Percentiles rank a stretch among this genome's conserved stretches.
Evolutionary conservation across 2,329 filamentous ascomycete species (phyloP).

Genomic region (Penicillium sp.): DNA sequence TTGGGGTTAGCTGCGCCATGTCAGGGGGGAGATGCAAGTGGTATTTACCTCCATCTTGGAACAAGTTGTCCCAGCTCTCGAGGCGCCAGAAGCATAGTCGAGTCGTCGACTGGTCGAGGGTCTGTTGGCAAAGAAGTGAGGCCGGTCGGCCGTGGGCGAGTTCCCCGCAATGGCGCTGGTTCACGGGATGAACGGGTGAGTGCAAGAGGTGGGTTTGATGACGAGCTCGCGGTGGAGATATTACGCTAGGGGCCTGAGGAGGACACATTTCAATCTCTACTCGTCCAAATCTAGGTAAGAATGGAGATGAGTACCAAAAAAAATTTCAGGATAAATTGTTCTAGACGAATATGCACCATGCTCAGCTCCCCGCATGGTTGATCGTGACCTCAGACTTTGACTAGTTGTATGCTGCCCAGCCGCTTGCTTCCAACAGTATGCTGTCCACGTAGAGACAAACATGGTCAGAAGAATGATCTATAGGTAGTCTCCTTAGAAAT

Average conservation of each 20-base stretch:
- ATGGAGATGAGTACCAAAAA: neutral
- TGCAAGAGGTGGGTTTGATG: conserved; percentile 14
- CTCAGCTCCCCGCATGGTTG: conserved; percentile 5
- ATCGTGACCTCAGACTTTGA: neutral
- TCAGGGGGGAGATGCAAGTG: neutral
- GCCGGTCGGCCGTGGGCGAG: conserved; percentile 7
- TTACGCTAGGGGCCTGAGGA: neutral
- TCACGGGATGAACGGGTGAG: conserved; percentile 13
- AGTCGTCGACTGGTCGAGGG: conserved; percentile 2
- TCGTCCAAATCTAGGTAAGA: neutral
- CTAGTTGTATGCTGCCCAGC: neutral
- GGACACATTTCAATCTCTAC: neutral
- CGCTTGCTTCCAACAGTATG: neutral
- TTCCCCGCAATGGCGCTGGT: conserved; percentile 23
- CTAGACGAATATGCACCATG: neutral
- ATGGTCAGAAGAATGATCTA: neutral
- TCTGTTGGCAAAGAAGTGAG: neutral
- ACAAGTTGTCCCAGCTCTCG: conserved; percentile 8
- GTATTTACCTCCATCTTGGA: conserved; percentile 26
- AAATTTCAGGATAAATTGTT: too few relatives aligned
- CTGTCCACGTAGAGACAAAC: too few relatives aligned
- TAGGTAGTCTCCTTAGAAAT: neutral
- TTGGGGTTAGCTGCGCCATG: conserved; percentile 14
- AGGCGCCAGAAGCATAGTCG: conserved; percentile 14
- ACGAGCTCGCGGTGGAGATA: conserved; percentile 10